These are phyloP conservation scores for Gossypium herbaceum DNA, from an alignment of 345 rosid genomes.

Conservation along the genomic window DNA sequence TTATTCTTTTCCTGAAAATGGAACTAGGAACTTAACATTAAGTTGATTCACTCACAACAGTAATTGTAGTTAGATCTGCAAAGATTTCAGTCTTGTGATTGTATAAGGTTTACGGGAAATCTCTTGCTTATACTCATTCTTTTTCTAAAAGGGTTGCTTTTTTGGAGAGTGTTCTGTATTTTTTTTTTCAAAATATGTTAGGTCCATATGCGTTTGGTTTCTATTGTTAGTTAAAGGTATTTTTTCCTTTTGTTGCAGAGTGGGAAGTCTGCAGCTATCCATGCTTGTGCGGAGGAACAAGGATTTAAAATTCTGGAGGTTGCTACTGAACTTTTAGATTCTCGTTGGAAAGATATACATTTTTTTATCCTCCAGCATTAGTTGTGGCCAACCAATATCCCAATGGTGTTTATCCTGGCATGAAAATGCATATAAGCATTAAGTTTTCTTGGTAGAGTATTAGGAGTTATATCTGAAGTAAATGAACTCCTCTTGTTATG, in stretches of 20 bases:
- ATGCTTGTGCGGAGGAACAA: conserved; percentile 91
- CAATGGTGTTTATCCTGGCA: not conserved
- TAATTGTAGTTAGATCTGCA: not conserved
- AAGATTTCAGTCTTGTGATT: not conserved
- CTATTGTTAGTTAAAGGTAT: not conserved
- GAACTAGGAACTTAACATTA: not conserved
- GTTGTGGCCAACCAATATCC: not conserved
- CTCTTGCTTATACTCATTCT: not conserved
- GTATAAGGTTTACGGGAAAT: not conserved
- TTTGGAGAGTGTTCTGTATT: not conserved
- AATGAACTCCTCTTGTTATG: not conserved
- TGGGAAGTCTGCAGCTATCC: conserved; percentile 91
- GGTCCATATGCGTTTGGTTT: conserved; percentile 12
- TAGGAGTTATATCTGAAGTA: not conserved
- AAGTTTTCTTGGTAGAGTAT: not conserved
- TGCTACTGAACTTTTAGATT: conserved; percentile 25
- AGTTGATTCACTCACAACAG: not conserved
- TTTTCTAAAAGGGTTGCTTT: not conserved
- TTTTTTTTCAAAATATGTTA: conserved; percentile 1
- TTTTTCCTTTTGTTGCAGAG: conserved; percentile 48
- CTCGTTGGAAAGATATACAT: conserved; percentile 11
- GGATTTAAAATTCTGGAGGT: conserved; percentile 89
- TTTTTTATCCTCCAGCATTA: not conserved
- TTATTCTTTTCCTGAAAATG: not conserved
- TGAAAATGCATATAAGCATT: not conserved